Evolutionary conservation across 495 filamentous ascomycete genomes (phyloP).

Genomic region (Pyronema domesticum): DNA sequence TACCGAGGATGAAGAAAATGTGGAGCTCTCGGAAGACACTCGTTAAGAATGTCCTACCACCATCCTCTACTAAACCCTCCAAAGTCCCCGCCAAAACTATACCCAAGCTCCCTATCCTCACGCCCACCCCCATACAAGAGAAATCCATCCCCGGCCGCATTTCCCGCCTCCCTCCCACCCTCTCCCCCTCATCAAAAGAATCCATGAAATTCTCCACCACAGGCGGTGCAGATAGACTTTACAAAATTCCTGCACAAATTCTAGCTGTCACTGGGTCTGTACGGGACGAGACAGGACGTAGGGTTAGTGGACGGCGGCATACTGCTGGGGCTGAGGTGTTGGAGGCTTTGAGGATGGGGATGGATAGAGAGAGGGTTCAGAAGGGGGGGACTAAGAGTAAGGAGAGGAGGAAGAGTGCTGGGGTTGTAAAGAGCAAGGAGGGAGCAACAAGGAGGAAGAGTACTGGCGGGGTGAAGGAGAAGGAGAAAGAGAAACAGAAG

Average conservation of each 20-base stretch:
- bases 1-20: not conserved
- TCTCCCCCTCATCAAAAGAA: not conserved
- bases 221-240: not conserved
- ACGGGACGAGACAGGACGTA: constrained; percentile 13
- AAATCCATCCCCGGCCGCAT: not conserved
- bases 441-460: constrained; percentile 48
- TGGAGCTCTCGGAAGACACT: not conserved
- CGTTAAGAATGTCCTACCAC: not conserved
- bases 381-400: not conserved
- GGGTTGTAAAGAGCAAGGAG: constrained; percentile 23
- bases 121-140: not conserved
- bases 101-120: not conserved
- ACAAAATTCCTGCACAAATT: constrained; percentile 12
- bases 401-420: not conserved
- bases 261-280: constrained; percentile 9
- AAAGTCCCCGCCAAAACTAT: not conserved
- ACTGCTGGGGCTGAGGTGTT: not conserved
- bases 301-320: not conserved
- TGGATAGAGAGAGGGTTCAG: constrained; percentile 40
- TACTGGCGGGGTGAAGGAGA: constrained; percentile 48
- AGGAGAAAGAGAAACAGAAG: constrained; percentile 35
- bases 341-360: constrained; percentile 28
- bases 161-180: no score
- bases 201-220: not conserved
- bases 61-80: not conserved